Evolutionary conservation across 225 moss, liverwort and hornwort species (phyloP).

Genomic region (Pleurozium schreberi): DNA sequence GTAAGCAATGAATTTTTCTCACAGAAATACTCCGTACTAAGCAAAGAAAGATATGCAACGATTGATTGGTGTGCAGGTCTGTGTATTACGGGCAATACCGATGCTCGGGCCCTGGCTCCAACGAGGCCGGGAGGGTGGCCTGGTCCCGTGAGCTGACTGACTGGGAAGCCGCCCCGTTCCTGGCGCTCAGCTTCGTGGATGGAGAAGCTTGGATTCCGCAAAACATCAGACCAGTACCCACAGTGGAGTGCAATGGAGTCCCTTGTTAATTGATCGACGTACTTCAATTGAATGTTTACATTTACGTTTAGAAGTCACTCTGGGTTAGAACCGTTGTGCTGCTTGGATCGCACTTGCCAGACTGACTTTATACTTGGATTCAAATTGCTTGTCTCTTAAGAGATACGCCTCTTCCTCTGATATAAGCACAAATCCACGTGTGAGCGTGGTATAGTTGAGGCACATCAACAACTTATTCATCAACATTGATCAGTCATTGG

Average conservation of each 20-base stretch:
- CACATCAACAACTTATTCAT: background rate
- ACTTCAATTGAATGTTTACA: background rate
- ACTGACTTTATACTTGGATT: constrained; percentile 53
- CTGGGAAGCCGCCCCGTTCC: constrained; percentile 25
- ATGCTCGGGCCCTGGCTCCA: constrained; percentile 41
- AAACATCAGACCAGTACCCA: background rate
- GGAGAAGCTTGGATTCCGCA: constrained; percentile 38
- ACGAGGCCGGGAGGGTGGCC: constrained; percentile 17
- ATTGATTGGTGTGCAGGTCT: background rate
- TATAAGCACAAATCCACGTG: background rate
- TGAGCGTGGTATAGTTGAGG: background rate
- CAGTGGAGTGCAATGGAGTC: background rate
- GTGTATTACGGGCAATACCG: constrained; percentile 39
- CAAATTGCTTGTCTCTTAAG: constrained; percentile 59
- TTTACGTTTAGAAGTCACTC: background rate
- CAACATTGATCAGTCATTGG: background rate
- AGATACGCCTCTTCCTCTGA: constrained; percentile 59
- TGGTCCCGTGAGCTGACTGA: constrained; percentile 34
- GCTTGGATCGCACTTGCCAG: constrained; percentile 37
- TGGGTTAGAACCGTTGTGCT: constrained; percentile 25
- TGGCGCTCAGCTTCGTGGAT: constrained; percentile 24
- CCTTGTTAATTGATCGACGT: background rate
- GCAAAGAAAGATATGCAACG: background rate
- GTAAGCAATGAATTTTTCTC: background rate
- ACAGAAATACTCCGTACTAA: background rate